Evolutionary conservation across 768 basidiomycete genomes (phyloP).

Genomic region (Lepiota brunneoincarnata): DNA sequence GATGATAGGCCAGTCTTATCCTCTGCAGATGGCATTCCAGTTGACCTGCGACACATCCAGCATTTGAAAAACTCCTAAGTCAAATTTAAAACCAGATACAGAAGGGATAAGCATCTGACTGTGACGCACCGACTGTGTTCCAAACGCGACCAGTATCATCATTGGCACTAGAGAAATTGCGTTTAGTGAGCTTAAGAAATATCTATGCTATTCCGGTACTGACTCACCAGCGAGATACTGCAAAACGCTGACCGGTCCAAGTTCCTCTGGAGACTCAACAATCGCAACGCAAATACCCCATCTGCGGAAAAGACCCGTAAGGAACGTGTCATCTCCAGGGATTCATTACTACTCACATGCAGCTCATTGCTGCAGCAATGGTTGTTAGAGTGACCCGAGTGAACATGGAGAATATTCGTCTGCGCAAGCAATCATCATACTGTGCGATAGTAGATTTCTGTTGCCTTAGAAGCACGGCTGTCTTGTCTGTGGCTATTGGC

Average conservation of each 20-base stretch:
- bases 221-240: conserved; percentile 1
- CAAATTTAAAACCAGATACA: background rate
- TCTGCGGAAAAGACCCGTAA: background rate
- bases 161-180: background rate
- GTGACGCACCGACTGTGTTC: conserved; percentile 1
- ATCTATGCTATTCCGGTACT: background rate
- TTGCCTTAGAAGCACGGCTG: background rate
- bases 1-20: too few species aligned
- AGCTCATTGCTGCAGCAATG: background rate
- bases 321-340: background rate
- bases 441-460: background rate
- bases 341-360: background rate
- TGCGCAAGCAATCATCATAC: background rate
- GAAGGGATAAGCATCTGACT: background rate
- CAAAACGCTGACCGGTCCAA: background rate
- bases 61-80: background rate
- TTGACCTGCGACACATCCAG: background rate
- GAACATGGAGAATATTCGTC: background rate
- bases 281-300: background rate
- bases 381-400: background rate
- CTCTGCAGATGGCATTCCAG: background rate
- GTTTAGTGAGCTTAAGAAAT: background rate
- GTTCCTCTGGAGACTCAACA: background rate
- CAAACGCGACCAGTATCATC: background rate
- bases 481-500: background rate